A percentile compares a stretch with the other conserved stretches of the same genome.
Evolutionary conservation across 1,284 basidiomycete species (phyloP).

Genomic region (Cystobasidiaceae sp.): DNA sequence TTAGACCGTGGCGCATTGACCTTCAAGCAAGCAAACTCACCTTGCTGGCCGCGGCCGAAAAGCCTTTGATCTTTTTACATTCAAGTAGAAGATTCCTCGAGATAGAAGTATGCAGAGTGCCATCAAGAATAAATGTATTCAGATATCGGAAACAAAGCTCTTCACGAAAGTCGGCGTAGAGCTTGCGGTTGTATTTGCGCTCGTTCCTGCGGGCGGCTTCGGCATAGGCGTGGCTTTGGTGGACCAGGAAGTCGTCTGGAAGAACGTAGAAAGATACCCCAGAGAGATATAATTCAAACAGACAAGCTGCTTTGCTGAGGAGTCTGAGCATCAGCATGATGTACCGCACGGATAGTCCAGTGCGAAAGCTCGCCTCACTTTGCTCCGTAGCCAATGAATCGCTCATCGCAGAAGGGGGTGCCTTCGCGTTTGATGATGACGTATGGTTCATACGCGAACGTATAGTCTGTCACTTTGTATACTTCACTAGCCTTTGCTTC

Average conservation of each 20-base stretch:
- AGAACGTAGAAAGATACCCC: conserved; percentile 72
- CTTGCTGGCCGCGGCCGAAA: conserved; percentile 27
- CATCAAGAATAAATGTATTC: conserved; percentile 39
- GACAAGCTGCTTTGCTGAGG: conserved; percentile 54
- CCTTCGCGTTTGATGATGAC: conserved; percentile 70
- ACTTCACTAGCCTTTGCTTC: conserved; percentile 58
- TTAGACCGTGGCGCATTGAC: no score
- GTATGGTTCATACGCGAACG: conserved; percentile 76
- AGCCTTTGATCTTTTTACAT: conserved; percentile 44
- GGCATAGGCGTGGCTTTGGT: conserved; percentile 74
- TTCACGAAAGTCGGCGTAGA: conserved; percentile 58
- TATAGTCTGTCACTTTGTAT: conserved; percentile 67
- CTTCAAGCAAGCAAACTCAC: no score
- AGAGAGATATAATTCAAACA: conserved; percentile 61
- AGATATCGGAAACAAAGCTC: conserved; percentile 46
- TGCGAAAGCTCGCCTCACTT: conserved; percentile 29
- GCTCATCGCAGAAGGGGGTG: conserved; percentile 75
- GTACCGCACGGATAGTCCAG: background rate
- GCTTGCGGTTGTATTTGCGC: conserved; percentile 65
- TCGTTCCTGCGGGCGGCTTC: conserved; percentile 51
- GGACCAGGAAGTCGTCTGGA: conserved; percentile 75
- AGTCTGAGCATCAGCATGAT: background rate
- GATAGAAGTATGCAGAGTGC: conserved; percentile 34
- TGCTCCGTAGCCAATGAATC: conserved; percentile 80
- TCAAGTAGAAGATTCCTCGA: conserved; percentile 31